phyloP scores from a whole-genome alignment of 2,329 filamentous ascomycete species.

The Beauveria caledonica region DNA sequence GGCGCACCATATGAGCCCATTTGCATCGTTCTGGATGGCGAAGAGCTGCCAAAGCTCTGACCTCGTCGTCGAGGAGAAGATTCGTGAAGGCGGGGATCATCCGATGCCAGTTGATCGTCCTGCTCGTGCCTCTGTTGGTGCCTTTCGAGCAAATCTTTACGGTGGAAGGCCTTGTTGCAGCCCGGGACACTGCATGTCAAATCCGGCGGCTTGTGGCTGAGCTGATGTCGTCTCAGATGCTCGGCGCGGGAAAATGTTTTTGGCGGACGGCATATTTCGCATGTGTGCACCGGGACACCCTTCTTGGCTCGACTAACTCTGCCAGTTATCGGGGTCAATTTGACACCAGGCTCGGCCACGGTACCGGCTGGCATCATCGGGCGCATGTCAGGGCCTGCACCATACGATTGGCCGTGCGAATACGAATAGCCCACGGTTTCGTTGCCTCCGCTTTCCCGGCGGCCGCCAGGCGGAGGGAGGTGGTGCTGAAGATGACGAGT shows the following conservation, averaged over 20 bases:
- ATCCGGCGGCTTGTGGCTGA: conserved; percentile 48
- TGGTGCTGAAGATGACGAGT: conserved; percentile 7
- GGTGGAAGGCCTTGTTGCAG: conserved; percentile 50
- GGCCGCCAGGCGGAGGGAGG: not conserved
- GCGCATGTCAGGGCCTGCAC: conserved; percentile 23
- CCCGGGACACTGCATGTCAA: conserved; percentile 43
- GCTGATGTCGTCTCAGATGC: conserved; percentile 54
- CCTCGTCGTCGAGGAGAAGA: not conserved
- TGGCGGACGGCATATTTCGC: conserved; percentile 41
- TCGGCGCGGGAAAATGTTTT: conserved; percentile 57
- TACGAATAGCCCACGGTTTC: conserved; percentile 7
- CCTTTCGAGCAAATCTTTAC: conserved; percentile 51
- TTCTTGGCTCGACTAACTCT: conserved; percentile 52
- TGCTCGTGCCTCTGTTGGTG: conserved; percentile 41
- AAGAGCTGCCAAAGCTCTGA: conserved; percentile 13
- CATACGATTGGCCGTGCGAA: conserved; percentile 3
- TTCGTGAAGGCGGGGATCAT: not conserved
- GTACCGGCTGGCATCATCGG: conserved; percentile 29
- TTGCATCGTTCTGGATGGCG: conserved; percentile 15
- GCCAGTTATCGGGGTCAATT: conserved; percentile 47
- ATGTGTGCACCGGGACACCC: conserved; percentile 49
- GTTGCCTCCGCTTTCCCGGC: not conserved
- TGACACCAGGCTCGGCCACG: conserved; percentile 34
- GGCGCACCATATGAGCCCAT: conserved; percentile 11
- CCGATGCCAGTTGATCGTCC: conserved; percentile 21